Evolutionary conservation across 257 asterid genomes (phyloP).

Genomic region (Capsicum rhomboideum): DNA sequence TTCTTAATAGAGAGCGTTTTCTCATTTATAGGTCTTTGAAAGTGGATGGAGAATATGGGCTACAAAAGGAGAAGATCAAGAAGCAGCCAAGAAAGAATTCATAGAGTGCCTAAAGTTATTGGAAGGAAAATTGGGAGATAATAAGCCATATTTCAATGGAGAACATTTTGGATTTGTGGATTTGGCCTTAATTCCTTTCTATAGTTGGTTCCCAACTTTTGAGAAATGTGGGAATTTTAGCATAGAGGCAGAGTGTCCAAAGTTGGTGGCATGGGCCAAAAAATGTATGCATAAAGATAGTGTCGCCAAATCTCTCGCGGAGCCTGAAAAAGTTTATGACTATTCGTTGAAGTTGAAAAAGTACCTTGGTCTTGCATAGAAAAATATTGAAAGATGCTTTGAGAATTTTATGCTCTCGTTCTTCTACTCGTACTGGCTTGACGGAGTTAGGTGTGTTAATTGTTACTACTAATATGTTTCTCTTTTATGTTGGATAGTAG

Average conservation of each 20-base stretch:
- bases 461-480: too few relatives aligned
- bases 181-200: conserved; percentile 1
- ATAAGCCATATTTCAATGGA: conserved; percentile 7
- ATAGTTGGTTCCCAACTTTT: background rate
- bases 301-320: background rate
- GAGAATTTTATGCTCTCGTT: background rate
- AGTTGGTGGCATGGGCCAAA: conserved; percentile 3
- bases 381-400: background rate
- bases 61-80: conserved; percentile 4
- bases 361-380: background rate
- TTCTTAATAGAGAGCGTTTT: background rate
- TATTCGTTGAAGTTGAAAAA: background rate
- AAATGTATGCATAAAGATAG: background rate
- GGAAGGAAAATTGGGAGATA: conserved; percentile 4
- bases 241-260: conserved; percentile 7
- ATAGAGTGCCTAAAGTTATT: background rate
- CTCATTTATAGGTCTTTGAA: background rate
- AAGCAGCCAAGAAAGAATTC: background rate
- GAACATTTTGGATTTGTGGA: conserved; percentile 12
- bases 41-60: background rate
- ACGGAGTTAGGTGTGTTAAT: too few relatives aligned
- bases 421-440: too few relatives aligned
- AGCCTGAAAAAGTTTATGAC: background rate
- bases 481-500: too few relatives aligned
- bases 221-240: conserved; percentile 1